These are phyloP conservation scores for Chaetomium strumarium DNA, from an alignment of 2,329 filamentous ascomycete genomes.

Conservation along the genomic window DNA sequence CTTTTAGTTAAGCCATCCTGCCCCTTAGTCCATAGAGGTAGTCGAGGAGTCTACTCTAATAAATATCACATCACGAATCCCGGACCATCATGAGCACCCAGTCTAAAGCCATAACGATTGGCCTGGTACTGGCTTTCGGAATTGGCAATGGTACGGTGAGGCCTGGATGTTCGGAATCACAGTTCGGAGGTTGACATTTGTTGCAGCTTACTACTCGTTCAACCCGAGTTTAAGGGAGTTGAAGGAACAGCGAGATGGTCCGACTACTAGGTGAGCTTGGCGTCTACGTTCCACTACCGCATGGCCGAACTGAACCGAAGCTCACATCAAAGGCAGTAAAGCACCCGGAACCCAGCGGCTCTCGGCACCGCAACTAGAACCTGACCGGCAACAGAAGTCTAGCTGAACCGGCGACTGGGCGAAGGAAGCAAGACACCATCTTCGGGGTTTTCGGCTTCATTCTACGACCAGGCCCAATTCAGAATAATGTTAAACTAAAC, in stretches of 20 bases:
- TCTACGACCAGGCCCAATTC: background rate
- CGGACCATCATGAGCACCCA: conserved; percentile 14
- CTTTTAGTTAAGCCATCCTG: too few species aligned
- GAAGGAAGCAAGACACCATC: background rate
- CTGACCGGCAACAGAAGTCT: conserved; percentile 9
- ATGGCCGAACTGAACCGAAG: background rate
- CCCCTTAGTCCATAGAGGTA: background rate
- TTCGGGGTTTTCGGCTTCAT: background rate
- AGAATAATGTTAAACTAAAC: background rate
- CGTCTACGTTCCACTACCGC: background rate
- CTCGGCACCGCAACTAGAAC: background rate
- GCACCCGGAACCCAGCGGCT: conserved; percentile 6
- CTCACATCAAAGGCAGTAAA: conserved; percentile 16
- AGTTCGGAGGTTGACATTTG: conserved; percentile 12
- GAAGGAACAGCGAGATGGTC: conserved; percentile 17
- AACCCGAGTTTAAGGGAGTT: conserved; percentile 23
- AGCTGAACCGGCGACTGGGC: background rate
- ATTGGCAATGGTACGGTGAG: conserved; percentile 22
- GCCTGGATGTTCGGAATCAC: background rate
- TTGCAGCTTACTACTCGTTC: conserved; percentile 26
- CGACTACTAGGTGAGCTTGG: conserved; percentile 12
- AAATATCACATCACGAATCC: background rate
- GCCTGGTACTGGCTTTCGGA: conserved; percentile 19
- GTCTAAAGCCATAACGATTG: conserved; percentile 19
- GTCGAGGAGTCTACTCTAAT: background rate